A percentile compares a stretch with the other conserved stretches of the same genome.
Evolutionary conservation across 2,329 filamentous ascomycete genomes (phyloP).

Genomic region (Pleurostoma richardsiae): DNA sequence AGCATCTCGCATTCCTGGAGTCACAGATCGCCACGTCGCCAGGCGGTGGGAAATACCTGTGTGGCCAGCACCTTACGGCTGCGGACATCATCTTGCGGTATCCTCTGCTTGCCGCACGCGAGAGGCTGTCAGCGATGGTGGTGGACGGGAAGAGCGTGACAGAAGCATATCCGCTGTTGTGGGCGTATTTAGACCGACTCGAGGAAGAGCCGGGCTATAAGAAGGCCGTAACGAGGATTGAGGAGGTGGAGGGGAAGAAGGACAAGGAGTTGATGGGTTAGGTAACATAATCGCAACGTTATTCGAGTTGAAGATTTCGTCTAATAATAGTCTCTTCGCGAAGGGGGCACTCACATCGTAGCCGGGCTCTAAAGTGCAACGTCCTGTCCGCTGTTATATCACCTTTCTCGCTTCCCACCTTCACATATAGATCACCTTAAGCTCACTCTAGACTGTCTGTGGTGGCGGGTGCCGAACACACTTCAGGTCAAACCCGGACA

Average conservation of each 20-base stretch:
- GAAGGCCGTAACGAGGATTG: constrained; percentile 41
- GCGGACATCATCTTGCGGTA: constrained; percentile 52
- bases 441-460: too few species aligned
- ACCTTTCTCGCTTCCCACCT: too few species aligned
- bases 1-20: constrained; percentile 45
- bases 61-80: constrained; percentile 41
- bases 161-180: constrained; percentile 33
- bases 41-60: constrained; percentile 37
- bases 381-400: too few species aligned
- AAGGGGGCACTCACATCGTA: too few species aligned
- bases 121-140: constrained; percentile 32
- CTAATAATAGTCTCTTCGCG: too few species aligned
- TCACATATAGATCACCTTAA: too few species aligned
- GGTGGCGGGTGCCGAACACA: too few species aligned
- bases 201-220: constrained; percentile 42
- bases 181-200: constrained; percentile 41
- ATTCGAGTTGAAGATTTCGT: too few species aligned
- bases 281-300: too few species aligned
- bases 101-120: constrained; percentile 38
- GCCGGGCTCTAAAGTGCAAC: too few species aligned
- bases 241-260: constrained; percentile 37
- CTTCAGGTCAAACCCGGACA: too few species aligned
- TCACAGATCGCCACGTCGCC: constrained; percentile 38
- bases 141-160: constrained; percentile 24
- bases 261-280: too few species aligned